Evolutionary conservation across 2,329 filamentous ascomycete species (phyloP).

Genomic region (Aaosphaeria arxii): DNA sequence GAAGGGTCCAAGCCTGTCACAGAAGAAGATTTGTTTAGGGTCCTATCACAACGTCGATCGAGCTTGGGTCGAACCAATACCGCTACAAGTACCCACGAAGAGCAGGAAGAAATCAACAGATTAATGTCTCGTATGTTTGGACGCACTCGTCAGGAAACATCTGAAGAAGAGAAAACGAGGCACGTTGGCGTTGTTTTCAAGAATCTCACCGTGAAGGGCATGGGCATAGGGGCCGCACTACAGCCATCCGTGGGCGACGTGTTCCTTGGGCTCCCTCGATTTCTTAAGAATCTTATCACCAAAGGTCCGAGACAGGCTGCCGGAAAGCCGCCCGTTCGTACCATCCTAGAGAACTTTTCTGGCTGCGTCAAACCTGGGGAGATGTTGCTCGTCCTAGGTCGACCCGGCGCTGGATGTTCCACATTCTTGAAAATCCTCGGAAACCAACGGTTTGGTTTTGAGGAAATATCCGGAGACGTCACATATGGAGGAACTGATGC

Average conservation of each 20-base stretch:
- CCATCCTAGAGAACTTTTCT: conserved; percentile 63
- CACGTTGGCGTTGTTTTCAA: conserved; percentile 68
- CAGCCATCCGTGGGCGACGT: conserved; percentile 62
- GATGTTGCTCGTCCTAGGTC: conserved; percentile 68
- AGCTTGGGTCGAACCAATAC: conserved; percentile 24
- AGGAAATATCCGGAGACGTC: conserved; percentile 55
- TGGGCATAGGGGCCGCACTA: conserved; percentile 60
- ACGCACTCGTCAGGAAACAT: conserved; percentile 59
- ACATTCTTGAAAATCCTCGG: conserved; percentile 68
- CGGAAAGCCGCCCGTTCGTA: conserved; percentile 57
- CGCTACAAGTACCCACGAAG: conserved; percentile 27
- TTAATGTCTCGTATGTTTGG: conserved; percentile 73
- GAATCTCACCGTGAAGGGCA: conserved; percentile 61
- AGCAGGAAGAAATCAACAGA: conserved; percentile 55
- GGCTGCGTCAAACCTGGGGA: conserved; percentile 71
- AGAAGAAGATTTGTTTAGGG: conserved; percentile 54
- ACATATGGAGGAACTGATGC: conserved; percentile 55
- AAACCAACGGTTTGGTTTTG: conserved; percentile 61
- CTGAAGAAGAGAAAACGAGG: conserved; percentile 66
- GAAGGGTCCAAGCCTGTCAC: conserved; percentile 32
- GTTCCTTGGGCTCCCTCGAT: conserved; percentile 55
- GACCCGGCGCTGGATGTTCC: conserved; percentile 68
- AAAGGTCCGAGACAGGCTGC: conserved; percentile 38
- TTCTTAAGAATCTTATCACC: conserved; percentile 51
- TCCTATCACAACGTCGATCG: conserved; percentile 50